Evolutionary conservation across 352 stramenopile genomes (phyloP), one percentile per base, ranked within the genome.

Genomic region (Bremia lactucae): DNA sequence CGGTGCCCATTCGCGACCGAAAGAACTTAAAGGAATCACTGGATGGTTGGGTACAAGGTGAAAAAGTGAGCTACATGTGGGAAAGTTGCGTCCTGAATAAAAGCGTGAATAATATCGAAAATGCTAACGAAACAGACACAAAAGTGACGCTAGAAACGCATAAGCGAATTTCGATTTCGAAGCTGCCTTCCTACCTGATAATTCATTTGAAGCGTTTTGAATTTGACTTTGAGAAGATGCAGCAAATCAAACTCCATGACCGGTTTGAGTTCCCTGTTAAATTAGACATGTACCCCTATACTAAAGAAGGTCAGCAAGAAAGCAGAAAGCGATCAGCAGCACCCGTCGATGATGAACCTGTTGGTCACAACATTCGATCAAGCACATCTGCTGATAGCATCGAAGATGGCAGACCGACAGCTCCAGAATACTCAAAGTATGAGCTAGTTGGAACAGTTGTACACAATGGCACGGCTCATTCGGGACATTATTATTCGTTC

Each of bases 201-300:
- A 87, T 97, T 40, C 92, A 97, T 45, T 47, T 97, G 8, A 97
- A 97, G 64, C 77, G 91, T 0, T 97, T 97, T 34, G 88, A 97
- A 46, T 97, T 97, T 50, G 87, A 97, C 56, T 95, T 96, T 26
- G 87, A 96, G 42, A 90, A 79, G 9, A 95, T 97, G 80, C 81
- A 94, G 34, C 85, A 95, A 56, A 87, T 78, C 31, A 97, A 97
- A 45, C 75, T 97, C 1, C 95, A 97, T 49, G 83, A 95, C 43
- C 72, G 79, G 6, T 95, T 97, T 41, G 92, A 97, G 40, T 97
- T 97, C 45, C 87, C 87, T 2, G 83, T 69, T 33, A 66, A 83
- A 25, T 58, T 96, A 13, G 76, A 95, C 46, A 93, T 96, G 77
- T 88, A 81, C 43, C 68, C 65, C 14, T 94, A 92, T 59, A 95